Evolutionary conservation across 1,139 yeast genomes (phyloP), one percentile per base, ranked within the genome.

Genomic region (Pichia sp.): DNA sequence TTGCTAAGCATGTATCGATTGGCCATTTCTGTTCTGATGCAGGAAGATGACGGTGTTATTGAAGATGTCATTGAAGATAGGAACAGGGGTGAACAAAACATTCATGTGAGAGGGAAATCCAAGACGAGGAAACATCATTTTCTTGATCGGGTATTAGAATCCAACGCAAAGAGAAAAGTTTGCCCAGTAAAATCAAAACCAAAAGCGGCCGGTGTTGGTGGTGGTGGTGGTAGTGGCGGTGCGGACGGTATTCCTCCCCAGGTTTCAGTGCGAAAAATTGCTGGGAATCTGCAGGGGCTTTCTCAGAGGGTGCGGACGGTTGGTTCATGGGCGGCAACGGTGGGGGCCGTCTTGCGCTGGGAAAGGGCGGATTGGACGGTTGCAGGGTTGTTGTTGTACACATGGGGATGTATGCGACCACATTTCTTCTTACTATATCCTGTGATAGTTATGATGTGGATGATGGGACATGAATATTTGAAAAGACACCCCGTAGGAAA

Each of bases 381-480:
- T 16, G 69, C 80, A 1, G 66, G 70, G 22, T 66, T 84, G 52
- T 71, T 82, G 11, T 58, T 78, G 5, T 79, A 83, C 54, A 81
- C 90, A 0, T 73, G 81, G 54, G 72, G 79, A 3, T 82, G 87
- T 61, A 67, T 85, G 45, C 78, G 87, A 71, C 96, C 96, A 0
- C 83, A 83, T 63, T 69, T 87, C 49, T 72, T 88, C 9, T 67
- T 84, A 41, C 76, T 83, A 0, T 71, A 83, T 44, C 96, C 97
- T 0, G 63, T 87, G 41, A 56, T 84, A 1, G 76, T 73, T 49
- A 53, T 87, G 6, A 65, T 77, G 55, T 84, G 83, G 0, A 70
- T 85, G 2, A 73, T 89, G 70, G 72, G 85, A 1, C 93, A 95
- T 0, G 89, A 87, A 1, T 90, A 83, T 62, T 71, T 80, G 25